Evolutionary conservation across 1,139 yeast genomes (phyloP).

Genomic region (Saccharomyces hybrid): DNA sequence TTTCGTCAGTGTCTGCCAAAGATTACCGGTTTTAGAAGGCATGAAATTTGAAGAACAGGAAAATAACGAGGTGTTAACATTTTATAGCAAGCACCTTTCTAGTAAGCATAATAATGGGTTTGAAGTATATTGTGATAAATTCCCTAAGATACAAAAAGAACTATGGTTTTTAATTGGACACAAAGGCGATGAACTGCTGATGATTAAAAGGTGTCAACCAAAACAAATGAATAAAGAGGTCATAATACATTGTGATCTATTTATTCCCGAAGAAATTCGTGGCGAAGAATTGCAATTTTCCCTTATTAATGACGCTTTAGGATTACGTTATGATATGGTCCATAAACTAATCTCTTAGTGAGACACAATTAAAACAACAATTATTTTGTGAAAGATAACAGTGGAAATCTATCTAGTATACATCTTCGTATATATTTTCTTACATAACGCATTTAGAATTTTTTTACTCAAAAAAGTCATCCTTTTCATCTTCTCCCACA

Average conservation of each 20-base stretch:
- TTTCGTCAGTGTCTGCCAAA: conserved; percentile 40
- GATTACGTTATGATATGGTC: conserved; percentile 36
- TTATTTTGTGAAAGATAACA: background rate
- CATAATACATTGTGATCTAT: conserved; percentile 41
- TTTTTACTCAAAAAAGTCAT: conserved; percentile 42
- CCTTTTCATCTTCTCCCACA: conserved; percentile 32
- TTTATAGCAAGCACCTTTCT: conserved; percentile 48
- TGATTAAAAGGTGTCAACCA: conserved; percentile 65
- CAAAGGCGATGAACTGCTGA: conserved; percentile 44
- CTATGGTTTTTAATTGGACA: conserved; percentile 79
- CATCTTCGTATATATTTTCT: conserved; percentile 3
- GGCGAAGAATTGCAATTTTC: conserved; percentile 42
- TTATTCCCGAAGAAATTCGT: conserved; percentile 42
- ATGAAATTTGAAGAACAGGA: conserved; percentile 30
- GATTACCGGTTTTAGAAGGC: conserved; percentile 38
- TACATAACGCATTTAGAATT: conserved; percentile 1
- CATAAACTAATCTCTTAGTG: background rate
- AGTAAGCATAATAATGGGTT: conserved; percentile 50
- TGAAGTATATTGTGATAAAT: conserved; percentile 66
- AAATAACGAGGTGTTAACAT: conserved; percentile 32
- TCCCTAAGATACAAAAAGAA: conserved; percentile 88
- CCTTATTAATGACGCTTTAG: conserved; percentile 62
- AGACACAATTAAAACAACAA: background rate
- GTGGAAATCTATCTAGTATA: background rate
- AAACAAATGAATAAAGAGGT: conserved; percentile 36